Conservation (phyloP, 192 early-diverging fungal genomes). For the Umbelopsis isabellina region DNA sequence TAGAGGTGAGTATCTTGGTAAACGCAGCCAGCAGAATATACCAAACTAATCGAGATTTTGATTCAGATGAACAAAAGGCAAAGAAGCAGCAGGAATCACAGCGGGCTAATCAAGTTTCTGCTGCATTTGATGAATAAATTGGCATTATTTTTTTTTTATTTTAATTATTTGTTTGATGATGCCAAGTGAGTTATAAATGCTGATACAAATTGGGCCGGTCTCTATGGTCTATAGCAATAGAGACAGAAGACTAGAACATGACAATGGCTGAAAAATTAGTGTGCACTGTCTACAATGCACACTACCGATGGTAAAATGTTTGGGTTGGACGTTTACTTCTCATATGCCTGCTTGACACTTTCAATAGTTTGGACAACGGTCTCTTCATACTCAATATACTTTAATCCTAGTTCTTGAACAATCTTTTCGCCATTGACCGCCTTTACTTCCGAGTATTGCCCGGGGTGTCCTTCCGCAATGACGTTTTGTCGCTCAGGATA, state of each 20-base stretch:
- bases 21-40: too few relatives aligned
- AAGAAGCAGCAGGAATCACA: neutral
- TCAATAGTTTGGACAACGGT: neutral
- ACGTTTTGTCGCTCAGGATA: neutral
- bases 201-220: too few relatives aligned
- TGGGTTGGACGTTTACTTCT: too few relatives aligned
- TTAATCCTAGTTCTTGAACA: neutral
- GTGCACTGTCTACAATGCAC: too few relatives aligned
- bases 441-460: neutral
- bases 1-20: slow-evolving; percentile 39
- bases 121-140: slow-evolving; percentile 31
- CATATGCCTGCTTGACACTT: neutral
- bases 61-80: slow-evolving; percentile 17
- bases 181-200: neutral
- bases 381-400: neutral
- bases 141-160: slow-evolving; percentile 32
- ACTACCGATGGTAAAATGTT: too few relatives aligned
- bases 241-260: neutral
- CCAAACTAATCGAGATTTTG: neutral
- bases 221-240: neutral
- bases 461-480: neutral
- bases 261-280: too few relatives aligned
- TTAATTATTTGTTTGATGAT: neutral
- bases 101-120: slow-evolving; percentile 16
- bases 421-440: neutral